These are phyloP conservation scores for Stylonectria norvegica DNA, from an alignment of 2,329 filamentous ascomycete genomes.

Conservation along the genomic window DNA sequence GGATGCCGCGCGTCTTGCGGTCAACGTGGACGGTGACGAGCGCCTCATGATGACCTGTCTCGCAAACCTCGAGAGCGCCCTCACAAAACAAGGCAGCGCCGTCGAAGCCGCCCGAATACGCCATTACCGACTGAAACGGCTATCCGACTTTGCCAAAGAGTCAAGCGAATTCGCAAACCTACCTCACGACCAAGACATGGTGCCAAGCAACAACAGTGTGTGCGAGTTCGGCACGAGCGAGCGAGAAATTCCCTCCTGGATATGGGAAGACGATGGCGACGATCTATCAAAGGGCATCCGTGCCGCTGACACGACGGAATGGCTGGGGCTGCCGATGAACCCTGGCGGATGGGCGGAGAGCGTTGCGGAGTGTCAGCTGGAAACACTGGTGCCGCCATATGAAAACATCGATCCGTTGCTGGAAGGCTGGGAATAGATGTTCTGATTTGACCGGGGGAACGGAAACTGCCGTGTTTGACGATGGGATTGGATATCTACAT, in stretches of 20 bases:
- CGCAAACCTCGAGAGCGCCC: conserved; percentile 32
- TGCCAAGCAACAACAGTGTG: neutral
- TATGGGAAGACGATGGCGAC: neutral
- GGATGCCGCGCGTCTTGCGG: conserved; percentile 28
- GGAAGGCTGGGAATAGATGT: neutral
- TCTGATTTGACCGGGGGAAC: neutral
- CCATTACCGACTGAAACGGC: conserved; percentile 27
- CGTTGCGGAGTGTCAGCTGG: neutral
- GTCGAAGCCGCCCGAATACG: conserved; percentile 27
- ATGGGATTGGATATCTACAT: too few relatives aligned
- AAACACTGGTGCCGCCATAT: neutral
- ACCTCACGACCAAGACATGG: neutral
- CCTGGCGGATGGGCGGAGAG: neutral
- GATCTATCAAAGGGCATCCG: neutral
- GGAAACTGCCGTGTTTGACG: neutral
- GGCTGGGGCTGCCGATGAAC: neutral
- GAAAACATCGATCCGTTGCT: neutral
- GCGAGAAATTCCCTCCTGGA: neutral
- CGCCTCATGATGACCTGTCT: conserved; percentile 31
- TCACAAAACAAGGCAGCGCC: conserved; percentile 20
- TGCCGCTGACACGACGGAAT: neutral
- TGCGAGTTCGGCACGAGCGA: too few relatives aligned
- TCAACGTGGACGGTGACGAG: conserved; percentile 29
- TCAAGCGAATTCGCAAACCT: conserved; percentile 21
- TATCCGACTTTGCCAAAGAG: conserved; percentile 30